Evolutionary conservation across 2,329 filamentous ascomycete species (phyloP), one percentile per base, ranked within the genome.

Genomic region (Epichloe amarillans): DNA sequence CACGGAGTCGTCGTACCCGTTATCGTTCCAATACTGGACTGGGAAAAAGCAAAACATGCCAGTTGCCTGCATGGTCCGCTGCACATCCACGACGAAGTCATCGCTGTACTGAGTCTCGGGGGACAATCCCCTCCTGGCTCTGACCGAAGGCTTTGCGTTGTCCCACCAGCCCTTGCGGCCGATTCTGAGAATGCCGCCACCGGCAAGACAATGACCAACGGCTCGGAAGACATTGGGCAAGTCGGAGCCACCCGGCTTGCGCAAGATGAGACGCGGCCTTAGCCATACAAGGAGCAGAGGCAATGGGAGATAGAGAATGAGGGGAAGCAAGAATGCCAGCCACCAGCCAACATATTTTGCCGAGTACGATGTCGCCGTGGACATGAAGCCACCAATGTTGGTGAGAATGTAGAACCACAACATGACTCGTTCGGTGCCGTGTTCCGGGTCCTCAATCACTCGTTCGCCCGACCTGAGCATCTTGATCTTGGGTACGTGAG

Each of bases 381-480:
- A 70, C 59, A 73, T 71, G 57, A 76, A 74, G 51, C 70, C 71
- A 37, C 76, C 76, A 44, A 78, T 63, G 57, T 79, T 79, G 63
- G 76, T 75, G 57, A 77, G 64, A 33, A 76, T 64, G 57, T 78
- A 77, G 60, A 77, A 79, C 67, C 81, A 84, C 54, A 84, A 72
- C 70, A 83, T 86, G 54, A 86, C 81, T 21, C 82, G 74, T 45
- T 79, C 75, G 1, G 81, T 70, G 3, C 81, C 85, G 21, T 79
- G 74, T 55, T 80, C 78, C 0, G 82, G 82, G 55, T 86, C 82
- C n/a, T 83, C 72, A 46, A 86, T 83, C 33, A 85, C 79, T 19
- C 78, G 74, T 61, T 84, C 79, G 17, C 83, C 83, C 3, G 66
- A 75, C 41, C 61, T 60, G 10, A 75, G 72, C 0, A 56, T 61